Conservation (phyloP, 495 filamentous ascomycete species). For the Penicillium cataractarum region DNA sequence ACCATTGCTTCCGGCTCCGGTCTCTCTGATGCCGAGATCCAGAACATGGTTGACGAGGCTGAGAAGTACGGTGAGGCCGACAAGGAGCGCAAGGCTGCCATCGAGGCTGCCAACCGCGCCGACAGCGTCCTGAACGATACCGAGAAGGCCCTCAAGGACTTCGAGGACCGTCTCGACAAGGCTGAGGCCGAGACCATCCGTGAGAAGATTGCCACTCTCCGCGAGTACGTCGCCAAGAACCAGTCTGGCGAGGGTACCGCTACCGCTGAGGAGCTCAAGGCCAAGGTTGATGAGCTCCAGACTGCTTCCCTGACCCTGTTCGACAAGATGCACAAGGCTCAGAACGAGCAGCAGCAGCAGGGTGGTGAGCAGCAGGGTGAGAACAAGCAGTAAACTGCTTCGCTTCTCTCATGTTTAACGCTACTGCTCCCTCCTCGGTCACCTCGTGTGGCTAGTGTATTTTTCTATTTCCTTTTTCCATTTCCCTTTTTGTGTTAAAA, state of each 20-base stretch:
- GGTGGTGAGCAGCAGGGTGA: slow-evolving; percentile 67
- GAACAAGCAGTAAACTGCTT: slow-evolving; percentile 73
- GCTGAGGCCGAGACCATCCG: slow-evolving; percentile 85
- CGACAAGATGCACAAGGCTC: slow-evolving; percentile 99
- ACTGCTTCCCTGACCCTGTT: slow-evolving; percentile 94
- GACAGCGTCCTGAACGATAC: slow-evolving; percentile 97
- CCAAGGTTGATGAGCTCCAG: slow-evolving; percentile 97
- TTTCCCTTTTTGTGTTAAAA: slow-evolving; percentile 26
- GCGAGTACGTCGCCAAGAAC: slow-evolving; percentile 92
- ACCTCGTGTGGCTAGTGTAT: slow-evolving; percentile 29
- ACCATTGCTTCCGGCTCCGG: slow-evolving; percentile 98
- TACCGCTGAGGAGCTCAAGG: slow-evolving; percentile 90
- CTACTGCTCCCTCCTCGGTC: slow-evolving; percentile 6
- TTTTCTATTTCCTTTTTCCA: slow-evolving; percentile 33
- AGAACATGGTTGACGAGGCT: slow-evolving; percentile 95
- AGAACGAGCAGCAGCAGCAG: slow-evolving; percentile 67
- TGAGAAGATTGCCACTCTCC: slow-evolving; percentile 88
- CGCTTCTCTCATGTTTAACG: slow-evolving; percentile 4
- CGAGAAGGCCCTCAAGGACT: slow-evolving; percentile 97
- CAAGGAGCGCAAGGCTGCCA: slow-evolving; percentile 95
- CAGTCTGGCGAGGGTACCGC: slow-evolving; percentile 87
- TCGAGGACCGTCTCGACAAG: slow-evolving; percentile 95
- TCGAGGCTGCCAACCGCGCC: slow-evolving; percentile 94
- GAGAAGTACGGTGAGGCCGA: slow-evolving; percentile 95
- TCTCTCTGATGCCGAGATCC: slow-evolving; percentile 92